A percentile compares a stretch with the other conserved stretches of the same genome.
Evolutionary conservation across 2,329 filamentous ascomycete genomes (phyloP).

Genomic region (Nannizzia gypsea): DNA sequence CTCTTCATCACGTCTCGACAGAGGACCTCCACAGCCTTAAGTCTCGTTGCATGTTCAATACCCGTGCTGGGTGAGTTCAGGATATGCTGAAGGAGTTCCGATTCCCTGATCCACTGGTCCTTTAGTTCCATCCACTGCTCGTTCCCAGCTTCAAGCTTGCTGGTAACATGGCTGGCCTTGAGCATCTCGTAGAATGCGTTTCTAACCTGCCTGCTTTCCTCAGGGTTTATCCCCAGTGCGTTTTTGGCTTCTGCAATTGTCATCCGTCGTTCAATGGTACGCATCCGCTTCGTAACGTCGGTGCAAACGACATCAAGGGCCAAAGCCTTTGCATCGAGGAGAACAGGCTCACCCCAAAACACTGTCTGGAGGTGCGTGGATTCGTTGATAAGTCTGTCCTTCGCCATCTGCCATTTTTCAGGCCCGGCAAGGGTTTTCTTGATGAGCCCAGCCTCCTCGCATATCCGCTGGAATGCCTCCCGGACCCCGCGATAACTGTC

Average conservation of each 20-base stretch:
- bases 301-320: slow-evolving; percentile 69
- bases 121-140: slow-evolving; percentile 63
- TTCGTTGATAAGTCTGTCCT: slow-evolving; percentile 54
- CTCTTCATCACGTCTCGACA: slow-evolving; percentile 69
- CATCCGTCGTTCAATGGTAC: slow-evolving; percentile 53
- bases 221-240: slow-evolving; percentile 55
- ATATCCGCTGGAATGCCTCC: slow-evolving; percentile 57
- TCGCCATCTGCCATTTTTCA: slow-evolving; percentile 60
- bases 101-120: slow-evolving; percentile 52
- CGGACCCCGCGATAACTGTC: slow-evolving; percentile 53
- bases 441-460: slow-evolving; percentile 51
- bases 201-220: slow-evolving; percentile 54
- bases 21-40: slow-evolving; percentile 57
- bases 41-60: slow-evolving; percentile 43
- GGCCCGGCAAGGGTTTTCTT: slow-evolving; percentile 67
- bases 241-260: slow-evolving; percentile 65
- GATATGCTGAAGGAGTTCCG: slow-evolving; percentile 43
- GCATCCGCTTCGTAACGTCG: slow-evolving; percentile 70
- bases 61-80: slow-evolving; percentile 43
- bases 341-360: slow-evolving; percentile 48
- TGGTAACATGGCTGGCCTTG: slow-evolving; percentile 54
- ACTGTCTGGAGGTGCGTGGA: slow-evolving; percentile 51
- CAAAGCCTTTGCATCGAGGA: slow-evolving; percentile 51
- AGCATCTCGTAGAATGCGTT: slow-evolving; percentile 55
- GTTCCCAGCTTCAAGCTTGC: slow-evolving; percentile 59